Base-by-base conservation (phyloP, 1,284 basidiomycete genomes). In the Bjerkandera adusta region DNA sequence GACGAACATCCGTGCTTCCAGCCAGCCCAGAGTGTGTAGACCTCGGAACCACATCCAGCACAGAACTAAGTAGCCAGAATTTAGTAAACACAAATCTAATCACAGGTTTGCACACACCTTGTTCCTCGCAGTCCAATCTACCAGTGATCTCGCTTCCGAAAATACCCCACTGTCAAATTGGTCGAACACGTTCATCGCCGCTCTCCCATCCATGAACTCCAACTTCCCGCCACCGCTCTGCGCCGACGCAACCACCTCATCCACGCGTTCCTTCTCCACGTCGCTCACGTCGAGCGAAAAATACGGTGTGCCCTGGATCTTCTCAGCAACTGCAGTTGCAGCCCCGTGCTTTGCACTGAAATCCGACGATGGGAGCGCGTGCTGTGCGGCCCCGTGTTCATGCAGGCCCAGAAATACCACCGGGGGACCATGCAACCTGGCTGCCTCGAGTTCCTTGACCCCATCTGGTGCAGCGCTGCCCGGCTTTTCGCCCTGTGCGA, bases 21-120 rank as follows among this genome's bases (percentile, higher is more conserved):
- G 0, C 96, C 96, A 3, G 84, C 92, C 94, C 95, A 98, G 53
- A 92, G 76, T 1, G 90, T 89, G 63, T 94, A 92, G 1, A 86
- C 83, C 2, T 76, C 76, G 0, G 85, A 80, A 1, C 94, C 92
- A 64, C 96, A 99, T 0, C 79, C 85, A 1, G 95, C 79, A 63
- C 96, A 99, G 68, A 89, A 97, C 85, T 91, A 57, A 18, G n/a
- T 8, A 45, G 48, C 12, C 54, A 18, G 53, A 52, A 33, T 13
- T 50, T 25, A 49, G 52, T 33, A 40, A 21, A 18, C 16, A 6
- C 21, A 11, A 24, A 46, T 40, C 16, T 2, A 5, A 25, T 21
- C 25, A 32, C 41, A 41, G 33, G 40, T 50, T 41, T 22, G 18
- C 39, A 35, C 63, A 30, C 56, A 83, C 89, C 72, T 83, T 89